Conservation (phyloP, 192 early-diverging fungal species). For the Backusella westeae region DNA sequence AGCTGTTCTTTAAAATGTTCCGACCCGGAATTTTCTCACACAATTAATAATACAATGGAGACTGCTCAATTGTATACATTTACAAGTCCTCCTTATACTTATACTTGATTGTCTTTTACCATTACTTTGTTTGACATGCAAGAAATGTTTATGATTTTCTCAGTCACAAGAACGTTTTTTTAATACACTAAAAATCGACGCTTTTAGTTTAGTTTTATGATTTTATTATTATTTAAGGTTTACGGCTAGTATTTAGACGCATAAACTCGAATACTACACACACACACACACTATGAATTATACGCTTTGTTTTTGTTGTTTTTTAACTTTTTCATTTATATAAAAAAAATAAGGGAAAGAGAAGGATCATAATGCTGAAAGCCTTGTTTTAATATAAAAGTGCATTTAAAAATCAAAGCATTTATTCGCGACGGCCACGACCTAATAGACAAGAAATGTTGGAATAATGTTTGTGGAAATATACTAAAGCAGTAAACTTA, state of each 20-base stretch:
- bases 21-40: not conserved
- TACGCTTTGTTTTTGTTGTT: not conserved
- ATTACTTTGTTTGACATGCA: not conserved
- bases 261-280: not conserved
- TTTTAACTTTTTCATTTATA: slow-evolving; percentile 1
- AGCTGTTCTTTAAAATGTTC: slow-evolving; percentile 7
- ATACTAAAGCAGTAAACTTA: slow-evolving; percentile 8
- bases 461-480: too few relatives aligned
- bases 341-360: not conserved
- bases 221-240: not conserved
- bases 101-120: not conserved
- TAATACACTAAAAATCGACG: not conserved
- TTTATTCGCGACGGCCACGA: slow-evolving; percentile 40
- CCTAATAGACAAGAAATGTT: slow-evolving; percentile 46
- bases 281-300: too few relatives aligned
- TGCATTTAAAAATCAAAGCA: slow-evolving; percentile 1
- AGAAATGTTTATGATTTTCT: not conserved
- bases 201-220: not conserved
- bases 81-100: too few relatives aligned
- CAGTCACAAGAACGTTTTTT: not conserved
- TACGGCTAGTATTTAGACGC: not conserved
- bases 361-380: not conserved
- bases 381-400: not conserved
- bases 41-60: not conserved
- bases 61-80: not conserved